Evolutionary conservation across 805 yeast genomes (phyloP).

Genomic region (Torulaspora microellipsoides): DNA sequence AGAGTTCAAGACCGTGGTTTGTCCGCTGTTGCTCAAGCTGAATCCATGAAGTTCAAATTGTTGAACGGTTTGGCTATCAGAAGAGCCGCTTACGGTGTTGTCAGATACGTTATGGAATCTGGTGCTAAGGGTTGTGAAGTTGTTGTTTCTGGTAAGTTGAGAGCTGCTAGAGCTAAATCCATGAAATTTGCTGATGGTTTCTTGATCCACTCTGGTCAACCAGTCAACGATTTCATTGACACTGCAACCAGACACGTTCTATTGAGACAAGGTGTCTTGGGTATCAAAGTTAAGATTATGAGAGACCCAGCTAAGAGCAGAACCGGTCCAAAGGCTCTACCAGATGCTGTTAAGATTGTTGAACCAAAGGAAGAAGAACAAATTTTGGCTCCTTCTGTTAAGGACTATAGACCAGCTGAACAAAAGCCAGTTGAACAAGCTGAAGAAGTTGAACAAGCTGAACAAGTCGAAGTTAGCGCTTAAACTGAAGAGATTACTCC

Average conservation of each 20-base stretch:
- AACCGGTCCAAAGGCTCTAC: conserved; percentile 85
- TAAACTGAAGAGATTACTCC: conserved; percentile 11
- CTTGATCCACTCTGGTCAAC: conserved; percentile 99
- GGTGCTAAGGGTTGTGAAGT: conserved; percentile 99
- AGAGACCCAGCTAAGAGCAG: conserved; percentile 90
- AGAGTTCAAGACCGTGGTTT: conserved; percentile 99
- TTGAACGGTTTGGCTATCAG: conserved; percentile 98
- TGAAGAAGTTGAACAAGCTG: conserved; percentile 24
- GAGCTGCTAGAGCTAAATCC: conserved; percentile 99
- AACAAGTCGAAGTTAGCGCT: conserved; percentile 14
- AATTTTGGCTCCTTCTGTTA: conserved; percentile 76
- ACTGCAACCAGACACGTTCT: conserved; percentile 98
- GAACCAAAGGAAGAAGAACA: conserved; percentile 94
- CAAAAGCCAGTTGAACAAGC: conserved; percentile 18
- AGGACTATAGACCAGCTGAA: conserved; percentile 55
- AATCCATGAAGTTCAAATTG: conserved; percentile 96
- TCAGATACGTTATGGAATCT: conserved; percentile 99
- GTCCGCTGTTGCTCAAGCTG: conserved; percentile 99
- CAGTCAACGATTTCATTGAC: conserved; percentile 97
- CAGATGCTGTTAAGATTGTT: conserved; percentile 87
- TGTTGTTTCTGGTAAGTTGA: conserved; percentile 98
- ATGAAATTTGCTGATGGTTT: conserved; percentile 99
- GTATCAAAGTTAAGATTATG: conserved; percentile 99
- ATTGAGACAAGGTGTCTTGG: conserved; percentile 99
- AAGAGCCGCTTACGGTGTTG: conserved; percentile 99